Conservation (phyloP, 805 yeast genomes). For the Wickerhamiella qilinensis region DNA sequence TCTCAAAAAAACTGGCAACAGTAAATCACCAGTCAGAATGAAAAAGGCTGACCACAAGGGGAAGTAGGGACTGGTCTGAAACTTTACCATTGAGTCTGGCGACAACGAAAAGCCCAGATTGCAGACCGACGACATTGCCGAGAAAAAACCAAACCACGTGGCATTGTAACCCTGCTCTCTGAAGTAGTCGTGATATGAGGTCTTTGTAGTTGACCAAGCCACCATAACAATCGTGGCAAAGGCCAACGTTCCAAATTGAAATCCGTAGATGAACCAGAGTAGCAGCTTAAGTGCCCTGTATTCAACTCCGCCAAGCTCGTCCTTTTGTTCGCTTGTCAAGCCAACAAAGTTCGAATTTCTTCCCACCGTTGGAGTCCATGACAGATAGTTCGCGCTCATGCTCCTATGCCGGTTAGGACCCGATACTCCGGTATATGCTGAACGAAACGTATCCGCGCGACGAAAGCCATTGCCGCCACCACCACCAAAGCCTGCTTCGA, state of each 20-base stretch:
- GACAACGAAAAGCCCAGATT: slow-evolving; percentile 76
- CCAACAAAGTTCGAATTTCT: slow-evolving; percentile 85
- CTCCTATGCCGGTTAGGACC: background rate
- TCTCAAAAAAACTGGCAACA: slow-evolving; percentile 74
- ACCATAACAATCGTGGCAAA: slow-evolving; percentile 32
- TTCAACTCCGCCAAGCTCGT: slow-evolving; percentile 94
- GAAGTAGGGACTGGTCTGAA: slow-evolving; percentile 46
- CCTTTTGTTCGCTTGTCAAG: slow-evolving; percentile 67
- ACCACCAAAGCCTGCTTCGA: background rate
- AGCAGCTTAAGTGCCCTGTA: slow-evolving; percentile 75
- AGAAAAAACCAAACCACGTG: slow-evolving; percentile 88
- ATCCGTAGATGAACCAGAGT: slow-evolving; percentile 38
- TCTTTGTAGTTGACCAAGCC: slow-evolving; percentile 30
- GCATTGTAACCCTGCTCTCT: slow-evolving; percentile 48
- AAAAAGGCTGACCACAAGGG: slow-evolving; percentile 50
- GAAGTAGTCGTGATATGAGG: slow-evolving; percentile 20
- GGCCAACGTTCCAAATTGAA: slow-evolving; percentile 60
- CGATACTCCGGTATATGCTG: background rate
- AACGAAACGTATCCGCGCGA: background rate
- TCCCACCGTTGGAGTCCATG: slow-evolving; percentile 85
- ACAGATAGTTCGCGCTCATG: slow-evolving; percentile 39
- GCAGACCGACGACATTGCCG: slow-evolving; percentile 62
- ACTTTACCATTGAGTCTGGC: slow-evolving; percentile 62
- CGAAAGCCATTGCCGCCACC: background rate
- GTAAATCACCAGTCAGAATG: slow-evolving; percentile 85